These are phyloP conservation scores for Colletotrichum australisinense DNA, from an alignment of 2,329 filamentous ascomycete genomes.

Conservation along the genomic window DNA sequence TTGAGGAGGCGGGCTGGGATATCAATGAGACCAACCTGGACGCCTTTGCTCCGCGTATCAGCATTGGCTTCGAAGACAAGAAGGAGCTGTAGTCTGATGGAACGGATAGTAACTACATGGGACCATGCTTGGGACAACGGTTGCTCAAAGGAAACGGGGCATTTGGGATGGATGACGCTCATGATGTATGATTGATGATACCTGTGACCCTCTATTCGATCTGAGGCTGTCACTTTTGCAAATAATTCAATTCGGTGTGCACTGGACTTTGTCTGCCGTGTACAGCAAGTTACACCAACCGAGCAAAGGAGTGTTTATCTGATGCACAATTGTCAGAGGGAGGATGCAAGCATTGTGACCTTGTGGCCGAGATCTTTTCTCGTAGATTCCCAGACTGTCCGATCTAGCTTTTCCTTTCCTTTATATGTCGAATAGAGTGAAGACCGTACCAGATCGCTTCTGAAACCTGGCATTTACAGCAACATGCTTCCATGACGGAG, in stretches of 20 bases:
- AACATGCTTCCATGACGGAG: no score
- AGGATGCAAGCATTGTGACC: background rate
- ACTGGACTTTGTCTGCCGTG: background rate
- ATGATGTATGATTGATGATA: constrained; percentile 6
- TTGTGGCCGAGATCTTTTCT: background rate
- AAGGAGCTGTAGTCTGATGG: background rate
- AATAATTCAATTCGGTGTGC: background rate
- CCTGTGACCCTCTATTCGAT: background rate
- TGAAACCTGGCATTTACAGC: no score
- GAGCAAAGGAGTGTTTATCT: background rate
- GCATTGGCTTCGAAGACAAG: background rate
- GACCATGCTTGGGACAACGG: no score
- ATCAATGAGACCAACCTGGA: background rate
- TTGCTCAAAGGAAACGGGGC: background rate
- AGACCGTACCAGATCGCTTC: no score
- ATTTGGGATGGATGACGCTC: background rate
- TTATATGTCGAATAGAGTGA: no score
- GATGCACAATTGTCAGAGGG: background rate
- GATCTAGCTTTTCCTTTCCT: background rate
- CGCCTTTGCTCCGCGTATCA: constrained; percentile 6
- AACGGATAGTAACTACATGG: background rate
- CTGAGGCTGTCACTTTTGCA: background rate
- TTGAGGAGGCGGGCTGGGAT: constrained; percentile 3
- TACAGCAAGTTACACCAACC: background rate
- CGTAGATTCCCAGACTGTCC: no score